Percentiles rank a stretch among this genome's conserved stretches.
Evolutionary conservation across 2,329 filamentous ascomycete genomes (phyloP).

Genomic region (Trichoderma lentiforme): DNA sequence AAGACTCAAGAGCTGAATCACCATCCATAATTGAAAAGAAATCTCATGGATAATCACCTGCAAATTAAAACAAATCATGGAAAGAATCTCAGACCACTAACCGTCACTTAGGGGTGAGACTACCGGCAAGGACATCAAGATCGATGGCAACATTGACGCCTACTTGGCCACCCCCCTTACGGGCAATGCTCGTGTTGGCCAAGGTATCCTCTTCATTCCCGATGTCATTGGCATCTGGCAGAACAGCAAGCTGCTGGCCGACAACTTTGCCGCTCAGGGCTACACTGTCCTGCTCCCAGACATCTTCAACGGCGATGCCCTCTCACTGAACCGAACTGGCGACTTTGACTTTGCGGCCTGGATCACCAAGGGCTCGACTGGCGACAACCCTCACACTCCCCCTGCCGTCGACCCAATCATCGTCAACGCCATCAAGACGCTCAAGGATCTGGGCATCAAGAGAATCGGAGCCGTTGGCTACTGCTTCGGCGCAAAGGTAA

Average conservation of each 20-base stretch:
- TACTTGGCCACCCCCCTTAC: slow-evolving; percentile 22
- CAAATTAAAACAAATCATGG: neutral
- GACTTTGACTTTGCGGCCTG: slow-evolving; percentile 31
- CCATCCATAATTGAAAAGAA: neutral
- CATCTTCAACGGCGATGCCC: slow-evolving; percentile 33
- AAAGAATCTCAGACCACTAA: neutral
- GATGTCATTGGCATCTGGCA: slow-evolving; percentile 39
- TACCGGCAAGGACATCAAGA: slow-evolving; percentile 13
- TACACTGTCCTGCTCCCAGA: slow-evolving; percentile 34
- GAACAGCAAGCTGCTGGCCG: slow-evolving; percentile 38
- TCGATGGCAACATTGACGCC: slow-evolving; percentile 23
- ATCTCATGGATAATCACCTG: neutral
- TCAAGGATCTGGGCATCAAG: slow-evolving; percentile 54
- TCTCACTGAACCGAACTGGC: slow-evolving; percentile 44
- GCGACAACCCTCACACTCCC: slow-evolving; percentile 40
- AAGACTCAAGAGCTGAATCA: neutral
- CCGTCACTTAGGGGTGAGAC: slow-evolving; percentile 10
- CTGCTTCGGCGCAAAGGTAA: slow-evolving; percentile 71
- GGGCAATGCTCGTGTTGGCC: slow-evolving; percentile 2
- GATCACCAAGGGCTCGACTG: slow-evolving; percentile 38
- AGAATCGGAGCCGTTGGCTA: slow-evolving; percentile 66
- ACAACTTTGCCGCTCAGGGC: slow-evolving; percentile 33
- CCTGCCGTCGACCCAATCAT: slow-evolving; percentile 31
- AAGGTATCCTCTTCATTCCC: slow-evolving; percentile 19
- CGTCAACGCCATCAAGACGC: slow-evolving; percentile 43